These are phyloP conservation scores for Hygrophoropsis aurantiaca DNA, from an alignment of 768 basidiomycete species.

Conservation along the genomic window DNA sequence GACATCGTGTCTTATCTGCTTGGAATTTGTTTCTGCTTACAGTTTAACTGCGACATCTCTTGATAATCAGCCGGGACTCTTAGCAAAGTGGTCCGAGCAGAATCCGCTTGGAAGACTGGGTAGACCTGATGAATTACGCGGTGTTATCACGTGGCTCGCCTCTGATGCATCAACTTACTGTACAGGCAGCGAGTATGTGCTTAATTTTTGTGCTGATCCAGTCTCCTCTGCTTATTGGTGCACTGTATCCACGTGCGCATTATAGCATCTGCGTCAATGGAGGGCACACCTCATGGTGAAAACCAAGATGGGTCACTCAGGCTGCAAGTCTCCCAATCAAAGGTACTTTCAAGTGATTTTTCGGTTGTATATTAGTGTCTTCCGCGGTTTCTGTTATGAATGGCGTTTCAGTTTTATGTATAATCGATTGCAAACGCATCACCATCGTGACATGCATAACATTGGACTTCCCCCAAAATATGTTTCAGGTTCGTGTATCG, in stretches of 20 bases:
- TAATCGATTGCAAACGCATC: no score
- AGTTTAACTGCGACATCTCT: conserved; percentile 68
- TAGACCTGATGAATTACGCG: conserved; percentile 62
- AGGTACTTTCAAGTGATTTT: no score
- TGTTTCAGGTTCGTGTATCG: no score
- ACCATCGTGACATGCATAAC: no score
- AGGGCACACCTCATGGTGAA: conserved; percentile 8
- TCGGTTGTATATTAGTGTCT: no score
- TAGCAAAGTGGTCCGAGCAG: conserved; percentile 58
- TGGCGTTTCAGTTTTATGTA: no score
- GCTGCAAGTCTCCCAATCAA: no score
- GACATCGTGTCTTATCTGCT: neutral
- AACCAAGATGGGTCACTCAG: neutral
- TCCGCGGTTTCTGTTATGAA: no score
- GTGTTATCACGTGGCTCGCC: conserved; percentile 64
- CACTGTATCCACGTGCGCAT: no score
- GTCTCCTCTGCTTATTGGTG: neutral
- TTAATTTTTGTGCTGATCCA: neutral
- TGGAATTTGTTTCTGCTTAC: neutral
- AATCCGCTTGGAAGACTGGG: conserved; percentile 69
- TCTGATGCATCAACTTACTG: conserved; percentile 69
- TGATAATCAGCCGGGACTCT: conserved; percentile 54
- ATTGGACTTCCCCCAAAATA: no score
- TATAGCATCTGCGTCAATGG: conserved; percentile 7
- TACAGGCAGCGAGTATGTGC: conserved; percentile 69